Evolutionary conservation across 2,329 filamentous ascomycete genomes (phyloP), one percentile per base, ranked within the genome.

Genomic region (Fusarium nygamai): DNA sequence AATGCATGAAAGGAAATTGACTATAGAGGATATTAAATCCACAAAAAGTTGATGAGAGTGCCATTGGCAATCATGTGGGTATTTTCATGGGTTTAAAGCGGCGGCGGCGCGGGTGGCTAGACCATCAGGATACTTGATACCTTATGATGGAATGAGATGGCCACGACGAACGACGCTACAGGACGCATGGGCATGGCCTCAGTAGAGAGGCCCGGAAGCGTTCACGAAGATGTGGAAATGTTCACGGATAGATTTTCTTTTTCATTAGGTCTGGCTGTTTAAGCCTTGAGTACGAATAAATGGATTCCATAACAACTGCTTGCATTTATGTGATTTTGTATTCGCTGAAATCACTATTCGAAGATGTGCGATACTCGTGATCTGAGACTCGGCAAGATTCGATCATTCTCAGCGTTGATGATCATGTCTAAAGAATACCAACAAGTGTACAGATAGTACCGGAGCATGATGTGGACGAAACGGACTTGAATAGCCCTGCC

Each of bases 221-320:
- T 76, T 63, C 77, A 78, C 71, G 76, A 77, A 77, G 74, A 81
- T 78, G 74, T 76, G 76, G 76, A 72, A 77, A 78, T 71, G 73
- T 78, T 80, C 72, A 79, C 77, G 76, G 74, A 82, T 82, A 82
- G 81, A 82, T 78, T 80, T 69, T 77, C 76, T 78, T 73, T 76
- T 77, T 76, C 59, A 73, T 79, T 78, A 72, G 71, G 75, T 69
- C 67, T 53, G 70, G 73, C 69, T 71, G 24, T 47, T 62, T 63
- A 63, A 77, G 74, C 69, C 70, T 74, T 79, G 61, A 75, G 77
- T 73, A 72, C 67, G 76, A 77, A 79, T 74, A 57, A 62, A 78
- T 74, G 73, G 69, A 56, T 51, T 38, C 60, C 54, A 67, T 61
- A 19, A 61, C 29, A 39, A 66, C 34, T n/a, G 17, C 14, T 29